Conservation (phyloP, 257 asterid genomes). For the Perilla frutescens region DNA sequence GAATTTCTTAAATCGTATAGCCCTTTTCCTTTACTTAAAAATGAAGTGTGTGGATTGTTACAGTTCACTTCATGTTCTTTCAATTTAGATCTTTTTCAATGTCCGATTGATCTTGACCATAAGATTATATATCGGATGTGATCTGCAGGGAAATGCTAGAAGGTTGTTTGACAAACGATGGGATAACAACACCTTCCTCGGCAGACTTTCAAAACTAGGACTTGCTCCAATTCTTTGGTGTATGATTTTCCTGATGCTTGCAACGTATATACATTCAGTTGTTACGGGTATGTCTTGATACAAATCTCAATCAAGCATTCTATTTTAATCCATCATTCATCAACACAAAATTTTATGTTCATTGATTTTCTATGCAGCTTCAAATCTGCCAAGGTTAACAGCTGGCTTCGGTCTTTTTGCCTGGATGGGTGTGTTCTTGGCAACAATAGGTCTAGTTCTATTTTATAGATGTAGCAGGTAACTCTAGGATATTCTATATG, state of each 20-base stretch:
- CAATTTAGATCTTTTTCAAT: background rate
- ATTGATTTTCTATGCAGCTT: conserved; percentile 58
- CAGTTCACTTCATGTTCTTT: conserved; percentile 19
- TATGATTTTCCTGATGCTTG: conserved; percentile 69
- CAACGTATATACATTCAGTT: conserved; percentile 74
- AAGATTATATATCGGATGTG: conserved; percentile 36
- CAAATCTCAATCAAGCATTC: conserved; percentile 15
- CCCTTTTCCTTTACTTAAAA: conserved; percentile 2
- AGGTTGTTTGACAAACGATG: conserved; percentile 77
- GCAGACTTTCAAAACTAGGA: conserved; percentile 84
- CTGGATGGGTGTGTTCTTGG: conserved; percentile 89
- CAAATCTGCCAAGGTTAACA: conserved; percentile 84
- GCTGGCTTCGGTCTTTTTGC: conserved; percentile 87
- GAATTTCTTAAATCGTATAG: background rate
- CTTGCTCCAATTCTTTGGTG: conserved; percentile 96
- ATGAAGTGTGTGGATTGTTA: background rate
- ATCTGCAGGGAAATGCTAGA: conserved; percentile 90
- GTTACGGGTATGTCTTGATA: conserved; percentile 62
- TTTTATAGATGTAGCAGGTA: conserved; percentile 99
- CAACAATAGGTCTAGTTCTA: conserved; percentile 70
- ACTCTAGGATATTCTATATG: conserved; percentile 32
- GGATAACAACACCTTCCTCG: conserved; percentile 73
- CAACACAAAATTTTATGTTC: conserved; percentile 20
- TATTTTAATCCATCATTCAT: background rate
- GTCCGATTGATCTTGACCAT: conserved; percentile 18